Conservation (phyloP, 768 basidiomycete species). For the Macrolepiota dolichaula region DNA sequence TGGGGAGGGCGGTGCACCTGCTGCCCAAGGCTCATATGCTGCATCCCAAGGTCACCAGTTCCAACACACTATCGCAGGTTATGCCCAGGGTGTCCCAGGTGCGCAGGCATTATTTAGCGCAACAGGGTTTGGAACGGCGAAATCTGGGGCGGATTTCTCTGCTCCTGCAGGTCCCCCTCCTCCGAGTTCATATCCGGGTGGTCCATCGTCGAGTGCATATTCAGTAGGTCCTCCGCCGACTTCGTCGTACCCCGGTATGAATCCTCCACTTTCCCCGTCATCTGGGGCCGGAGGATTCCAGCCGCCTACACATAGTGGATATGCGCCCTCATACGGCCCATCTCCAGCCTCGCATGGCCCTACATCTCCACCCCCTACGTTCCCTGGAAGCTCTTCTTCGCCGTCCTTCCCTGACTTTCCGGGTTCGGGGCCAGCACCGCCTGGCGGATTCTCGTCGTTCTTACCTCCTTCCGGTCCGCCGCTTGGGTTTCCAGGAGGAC, state of each 20-base stretch:
- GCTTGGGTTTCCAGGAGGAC: slow-evolving; percentile 15
- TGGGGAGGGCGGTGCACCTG: slow-evolving; percentile 47
- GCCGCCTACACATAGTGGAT: slow-evolving; percentile 23
- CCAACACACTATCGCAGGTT: slow-evolving; percentile 46
- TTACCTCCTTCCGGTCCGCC: not conserved
- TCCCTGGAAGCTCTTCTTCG: slow-evolving; percentile 15
- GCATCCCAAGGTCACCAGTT: slow-evolving; percentile 43
- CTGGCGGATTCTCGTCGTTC: not conserved
- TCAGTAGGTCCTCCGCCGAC: slow-evolving; percentile 17
- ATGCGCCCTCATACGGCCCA: slow-evolving; percentile 30
- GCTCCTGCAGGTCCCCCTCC: slow-evolving; percentile 7
- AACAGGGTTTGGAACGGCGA: slow-evolving; percentile 20
- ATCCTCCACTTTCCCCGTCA: not conserved
- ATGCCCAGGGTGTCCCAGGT: slow-evolving; percentile 45
- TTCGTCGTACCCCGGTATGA: slow-evolving; percentile 15
- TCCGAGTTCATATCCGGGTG: not conserved
- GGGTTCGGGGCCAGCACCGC: not conserved
- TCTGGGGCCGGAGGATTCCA: slow-evolving; percentile 13
- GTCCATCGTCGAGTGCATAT: slow-evolving; percentile 21
- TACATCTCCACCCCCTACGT: slow-evolving; percentile 15
- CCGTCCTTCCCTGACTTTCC: slow-evolving; percentile 10
- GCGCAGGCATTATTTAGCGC: slow-evolving; percentile 37
- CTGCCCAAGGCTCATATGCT: slow-evolving; percentile 46
- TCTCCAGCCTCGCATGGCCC: slow-evolving; percentile 19
- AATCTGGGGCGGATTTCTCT: slow-evolving; percentile 22